Conservation (phyloP, 225 moss, liverwort and hornwort species). For the Bryum argenteum region DNA sequence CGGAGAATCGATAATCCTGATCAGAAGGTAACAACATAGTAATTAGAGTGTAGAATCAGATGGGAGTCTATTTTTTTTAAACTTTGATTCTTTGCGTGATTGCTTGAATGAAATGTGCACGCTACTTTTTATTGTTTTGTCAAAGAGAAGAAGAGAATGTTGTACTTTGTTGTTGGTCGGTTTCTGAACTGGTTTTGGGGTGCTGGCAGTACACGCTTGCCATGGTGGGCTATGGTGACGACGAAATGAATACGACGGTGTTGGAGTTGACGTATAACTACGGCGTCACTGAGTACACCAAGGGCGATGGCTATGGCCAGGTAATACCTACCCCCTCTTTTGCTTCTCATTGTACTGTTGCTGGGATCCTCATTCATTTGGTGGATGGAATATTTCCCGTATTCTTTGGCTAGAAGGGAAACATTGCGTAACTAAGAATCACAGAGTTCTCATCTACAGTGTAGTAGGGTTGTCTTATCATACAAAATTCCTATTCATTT, state of each 20-base stretch:
- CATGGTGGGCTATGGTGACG: slow-evolving; percentile 81
- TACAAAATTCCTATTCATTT: no score
- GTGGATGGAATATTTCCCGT: no score
- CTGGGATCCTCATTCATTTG: no score
- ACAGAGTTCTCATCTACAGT: no score
- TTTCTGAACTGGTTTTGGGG: slow-evolving; percentile 12
- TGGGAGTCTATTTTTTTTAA: not conserved
- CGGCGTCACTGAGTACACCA: slow-evolving; percentile 81
- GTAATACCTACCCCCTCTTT: slow-evolving; percentile 27
- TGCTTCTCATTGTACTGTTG: no score
- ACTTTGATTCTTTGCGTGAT: no score
- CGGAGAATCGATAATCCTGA: slow-evolving; percentile 73
- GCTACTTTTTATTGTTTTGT: no score
- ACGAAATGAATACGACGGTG: slow-evolving; percentile 79
- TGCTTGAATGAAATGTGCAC: no score
- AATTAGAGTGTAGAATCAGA: not conserved
- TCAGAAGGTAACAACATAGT: slow-evolving; percentile 55
- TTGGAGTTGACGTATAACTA: slow-evolving; percentile 97
- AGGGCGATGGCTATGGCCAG: slow-evolving; percentile 96
- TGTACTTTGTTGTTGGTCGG: not conserved
- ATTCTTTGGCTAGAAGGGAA: no score
- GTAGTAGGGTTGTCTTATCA: no score
- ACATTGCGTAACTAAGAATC: no score
- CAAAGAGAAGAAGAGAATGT: not conserved
- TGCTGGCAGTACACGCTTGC: slow-evolving; percentile 75